Evolutionary conservation across 345 rosid species (phyloP), one percentile per base, ranked within the genome.

Genomic region (Aquilaria sinensis): DNA sequence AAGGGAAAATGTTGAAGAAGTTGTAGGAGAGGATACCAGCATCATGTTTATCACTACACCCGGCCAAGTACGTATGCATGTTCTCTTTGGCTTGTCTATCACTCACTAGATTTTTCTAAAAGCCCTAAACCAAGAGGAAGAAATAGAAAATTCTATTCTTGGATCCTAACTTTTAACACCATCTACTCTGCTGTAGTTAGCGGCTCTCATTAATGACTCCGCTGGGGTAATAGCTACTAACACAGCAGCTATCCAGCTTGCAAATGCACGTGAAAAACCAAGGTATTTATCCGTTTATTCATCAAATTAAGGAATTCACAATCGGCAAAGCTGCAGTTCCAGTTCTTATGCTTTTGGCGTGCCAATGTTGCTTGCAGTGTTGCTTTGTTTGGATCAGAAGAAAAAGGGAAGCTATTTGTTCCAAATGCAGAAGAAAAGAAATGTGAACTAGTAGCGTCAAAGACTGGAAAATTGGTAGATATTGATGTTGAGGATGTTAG

Each of bases 191-290:
- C 67, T 75, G 70, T 75, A 93, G 97, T 77, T 93, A 51, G 96
- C 97, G 60, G 97, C 94, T 56, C 82, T 93, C 29, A 80, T 90
- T 66, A 88, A 93, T 67, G 94, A 93, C 71, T 86, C 97, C 6
- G 86, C 92, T 55, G 97, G 98, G 47, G 86, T 93, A 47, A 82
- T 93, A 31, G 85, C 98, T 8, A 86, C 98, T 54, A 93, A 93
- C 54, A 93, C 97, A 61, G 90, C 88, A 62, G 97, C 98, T 23
- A 75, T 90, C 72, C 97, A 87, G 70, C 88, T 90, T n/a, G 97
- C 97, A 57, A 81, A 71, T 67, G 94, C 92, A 0, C 83, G 97
- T 3, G 81, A 65, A 51, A 93, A 80, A 74, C 98, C 96, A 0
- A 79, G 94, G 94, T 90, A 66, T 61, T 2, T 60, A 13, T 9